Percentiles rank a stretch among this genome's conserved stretches.
Evolutionary conservation across 495 filamentous ascomycete species (phyloP).

Genomic region (Daldinia concentrica): DNA sequence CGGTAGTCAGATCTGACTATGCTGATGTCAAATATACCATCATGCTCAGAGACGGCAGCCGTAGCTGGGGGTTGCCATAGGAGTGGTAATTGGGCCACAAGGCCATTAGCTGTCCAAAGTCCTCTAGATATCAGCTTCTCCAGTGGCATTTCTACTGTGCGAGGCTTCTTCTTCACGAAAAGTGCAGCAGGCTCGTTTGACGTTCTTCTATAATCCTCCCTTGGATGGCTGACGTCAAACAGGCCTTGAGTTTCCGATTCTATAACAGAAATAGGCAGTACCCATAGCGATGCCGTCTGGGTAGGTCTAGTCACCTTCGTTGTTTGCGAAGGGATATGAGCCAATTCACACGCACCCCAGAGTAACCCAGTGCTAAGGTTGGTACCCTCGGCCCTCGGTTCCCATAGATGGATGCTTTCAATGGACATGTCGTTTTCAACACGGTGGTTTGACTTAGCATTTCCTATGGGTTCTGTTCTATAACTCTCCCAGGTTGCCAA

Average conservation of each 20-base stretch:
- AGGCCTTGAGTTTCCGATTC: constrained; percentile 17
- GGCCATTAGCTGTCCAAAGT: constrained; percentile 42
- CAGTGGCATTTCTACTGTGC: constrained; percentile 35
- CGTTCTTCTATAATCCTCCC: constrained; percentile 33
- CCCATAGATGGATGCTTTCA: constrained; percentile 47
- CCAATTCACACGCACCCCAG: constrained; percentile 32
- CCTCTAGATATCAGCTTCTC: constrained; percentile 40
- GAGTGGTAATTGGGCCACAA: not conserved
- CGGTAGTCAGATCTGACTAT: constrained; percentile 27
- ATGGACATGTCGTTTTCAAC: constrained; percentile 26
- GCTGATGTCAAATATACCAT: constrained; percentile 32
- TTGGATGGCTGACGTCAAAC: constrained; percentile 26
- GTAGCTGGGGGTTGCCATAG: not conserved
- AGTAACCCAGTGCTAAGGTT: constrained; percentile 15
- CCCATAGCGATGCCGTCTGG: constrained; percentile 17
- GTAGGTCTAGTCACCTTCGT: constrained; percentile 3
- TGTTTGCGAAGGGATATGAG: constrained; percentile 10
- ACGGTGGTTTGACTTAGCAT: constrained; percentile 22
- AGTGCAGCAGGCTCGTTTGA: constrained; percentile 39
- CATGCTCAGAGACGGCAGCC: not conserved
- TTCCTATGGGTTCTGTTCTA: constrained; percentile 16
- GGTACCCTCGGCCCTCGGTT: constrained; percentile 25
- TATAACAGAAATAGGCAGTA: not conserved
- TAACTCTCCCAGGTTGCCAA: constrained; percentile 41
- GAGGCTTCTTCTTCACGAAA: constrained; percentile 34